Evolutionary conservation across 352 stramenopile genomes (phyloP), one percentile per base, ranked within the genome.

Genomic region (Globisporangium cylindrosporum): DNA sequence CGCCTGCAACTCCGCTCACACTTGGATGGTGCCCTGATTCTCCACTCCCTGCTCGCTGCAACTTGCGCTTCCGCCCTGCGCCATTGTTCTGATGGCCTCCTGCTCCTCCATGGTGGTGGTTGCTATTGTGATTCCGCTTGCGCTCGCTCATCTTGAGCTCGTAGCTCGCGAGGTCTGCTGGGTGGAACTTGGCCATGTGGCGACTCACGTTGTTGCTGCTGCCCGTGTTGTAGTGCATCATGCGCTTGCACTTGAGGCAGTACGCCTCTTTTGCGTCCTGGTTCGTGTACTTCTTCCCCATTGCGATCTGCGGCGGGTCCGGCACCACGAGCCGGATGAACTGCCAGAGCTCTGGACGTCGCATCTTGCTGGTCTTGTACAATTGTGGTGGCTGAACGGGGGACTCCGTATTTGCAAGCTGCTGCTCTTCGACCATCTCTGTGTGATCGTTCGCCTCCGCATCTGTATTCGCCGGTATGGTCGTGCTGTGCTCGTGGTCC

Each of bases 341-440:
- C 72, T 85, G 78, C 78, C 78, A 85, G 55, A 85, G 64, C 68
- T 85, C 78, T 0, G 78, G 78, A n/a, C 78, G 78, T 29, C 78
- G 71, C 78, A 85, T 85, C 73, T 85, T 85, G 67, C 73, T 85
- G 25, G 78, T 82, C 67, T 82, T 80, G 72, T 85, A 85, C 29
- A 85, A 67, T 66, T 82, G 75, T 36, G 75, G 75, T 38, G 32
- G 32, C 32, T 70, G 63, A 18, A 62, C 58, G 34, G 74, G 70
- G 9, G 72, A 62, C 20, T 74, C 64, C 27, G 58, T 24, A 34
- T 25, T 60, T 25, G 24, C 51, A 41, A 63, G 12, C 29, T 58
- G 10, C 49, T 66, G 22, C 67, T 73, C 22, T 49, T 34, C 27
- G 65, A 69, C 29, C 29, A 41, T 41, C 12, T 58, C 48, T 53